phyloP scores from a whole-genome alignment of 116 monocot genomes.

The Posidonia oceanica region DNA sequence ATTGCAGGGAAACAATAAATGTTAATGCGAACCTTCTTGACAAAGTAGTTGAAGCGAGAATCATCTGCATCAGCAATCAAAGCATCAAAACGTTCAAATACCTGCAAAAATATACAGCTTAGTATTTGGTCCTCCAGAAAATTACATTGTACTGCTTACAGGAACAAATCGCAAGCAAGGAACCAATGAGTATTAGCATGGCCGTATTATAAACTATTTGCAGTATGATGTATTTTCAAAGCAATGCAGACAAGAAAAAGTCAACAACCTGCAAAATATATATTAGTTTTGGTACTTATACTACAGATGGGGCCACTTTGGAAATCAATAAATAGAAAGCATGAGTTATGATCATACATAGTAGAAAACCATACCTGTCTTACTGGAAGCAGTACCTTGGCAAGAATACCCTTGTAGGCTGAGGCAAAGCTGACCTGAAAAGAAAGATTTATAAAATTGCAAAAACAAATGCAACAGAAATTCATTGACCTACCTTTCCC shows the following conservation, averaged over 20 bases:
- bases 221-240: too few species aligned
- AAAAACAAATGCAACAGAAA: background rate
- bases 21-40: conserved; percentile 51
- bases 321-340: background rate
- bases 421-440: conserved; percentile 58
- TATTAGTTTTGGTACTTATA: too few species aligned
- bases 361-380: too few species aligned
- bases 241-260: too few species aligned
- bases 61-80: conserved; percentile 71
- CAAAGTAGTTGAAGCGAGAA: conserved; percentile 76
- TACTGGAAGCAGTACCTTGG: conserved; percentile 69
- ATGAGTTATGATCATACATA: too few species aligned
- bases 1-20: background rate
- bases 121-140: background rate
- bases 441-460: conserved; percentile 1
- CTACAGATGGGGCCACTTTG: too few species aligned
- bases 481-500: conserved; percentile 65
- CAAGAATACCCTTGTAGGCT: conserved; percentile 75
- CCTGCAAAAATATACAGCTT: conserved; percentile 28
- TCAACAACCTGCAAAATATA: too few species aligned
- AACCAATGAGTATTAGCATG: background rate
- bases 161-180: background rate
- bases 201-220: too few species aligned
- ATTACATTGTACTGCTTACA: background rate
- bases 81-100: conserved; percentile 77